Evolutionary conservation across 2,329 filamentous ascomycete species (phyloP), one percentile per base, ranked within the genome.

Genomic region (Coleophoma crateriformis): DNA sequence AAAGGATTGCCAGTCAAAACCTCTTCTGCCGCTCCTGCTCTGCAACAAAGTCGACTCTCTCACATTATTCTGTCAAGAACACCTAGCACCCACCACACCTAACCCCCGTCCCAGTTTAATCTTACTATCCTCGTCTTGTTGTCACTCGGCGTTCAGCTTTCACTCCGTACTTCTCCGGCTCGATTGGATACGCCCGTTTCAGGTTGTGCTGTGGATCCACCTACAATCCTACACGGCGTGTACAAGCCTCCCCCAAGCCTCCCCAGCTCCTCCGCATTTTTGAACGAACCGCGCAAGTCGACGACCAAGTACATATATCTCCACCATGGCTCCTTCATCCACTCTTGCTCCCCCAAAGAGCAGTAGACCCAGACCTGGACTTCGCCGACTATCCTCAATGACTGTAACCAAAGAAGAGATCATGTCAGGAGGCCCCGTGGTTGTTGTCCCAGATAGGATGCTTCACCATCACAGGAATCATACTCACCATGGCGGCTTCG

Each of bases 371-470:
- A 56, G 61, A 53, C 62, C 61, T 33, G 51, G 50, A 34, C 42
- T 63, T 49, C 57, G 61, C 46, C 61, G 62, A 43, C 58, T 68
- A 35, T 67, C 65, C 33, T 63, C 61, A 27, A 65, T 61, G 52
- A 61, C 61, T 51, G 61, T 61, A 35, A 66, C 64, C n/a, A 62
- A 62, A 51, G 58, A 53, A 54, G 63, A 67, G 33, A 49, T 67
- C 33, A 44, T 50, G 12, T 51, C 58, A 27, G 61, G 61, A 11
- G 62, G 61, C 3, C 63, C 61, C 14, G 61, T 65, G 37, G 63
- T 68, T 34, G 61, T 68, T 12, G 56, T 66, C 11, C 64, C 64
- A 39, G 59, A 61, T 49, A 59, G 58, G 53, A 55, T 59, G 53
- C 62, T 63, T 58, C 33, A 49, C 45, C 50, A 59, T 50, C 58